Conservation (phyloP, 768 basidiomycete species). For the Boletales sp. region DNA sequence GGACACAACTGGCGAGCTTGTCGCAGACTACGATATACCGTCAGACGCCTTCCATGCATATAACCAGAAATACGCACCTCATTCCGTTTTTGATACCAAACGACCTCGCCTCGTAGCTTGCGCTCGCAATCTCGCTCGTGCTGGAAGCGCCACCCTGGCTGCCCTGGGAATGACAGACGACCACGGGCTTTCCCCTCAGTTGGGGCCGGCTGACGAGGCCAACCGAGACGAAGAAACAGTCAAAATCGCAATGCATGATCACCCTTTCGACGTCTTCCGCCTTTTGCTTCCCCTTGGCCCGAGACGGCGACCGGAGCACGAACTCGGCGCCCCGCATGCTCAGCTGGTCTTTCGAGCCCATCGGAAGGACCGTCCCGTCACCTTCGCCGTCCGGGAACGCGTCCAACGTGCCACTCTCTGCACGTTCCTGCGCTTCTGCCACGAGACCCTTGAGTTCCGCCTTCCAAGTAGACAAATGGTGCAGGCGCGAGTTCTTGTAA, state of each 20-base stretch:
- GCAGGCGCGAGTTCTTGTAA: conserved; percentile 85
- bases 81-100: conserved; percentile 93
- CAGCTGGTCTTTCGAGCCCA: conserved; percentile 22
- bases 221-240: conserved; percentile 96
- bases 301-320: conserved; percentile 44
- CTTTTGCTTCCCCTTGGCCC: conserved; percentile 50
- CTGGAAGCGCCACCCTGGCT: conserved; percentile 66
- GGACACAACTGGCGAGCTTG: conserved; percentile 80
- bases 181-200: conserved; percentile 81
- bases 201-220: conserved; percentile 78
- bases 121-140: conserved; percentile 93
- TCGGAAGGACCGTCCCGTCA: neutral
- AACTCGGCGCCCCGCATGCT: conserved; percentile 56
- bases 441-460: conserved; percentile 81
- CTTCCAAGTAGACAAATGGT: conserved; percentile 91
- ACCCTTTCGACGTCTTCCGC: conserved; percentile 51
- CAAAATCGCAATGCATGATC: conserved; percentile 94
- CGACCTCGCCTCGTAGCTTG: conserved; percentile 88
- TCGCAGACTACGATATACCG: conserved; percentile 51
- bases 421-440: conserved; percentile 70
- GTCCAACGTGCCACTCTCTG: conserved; percentile 40
- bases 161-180: conserved; percentile 94
- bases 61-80: conserved; percentile 53
- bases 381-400: neutral
- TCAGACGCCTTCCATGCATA: neutral